Evolutionary conservation across 1,284 basidiomycete species (phyloP).

Genomic region (Rugiboletus extremiorientalis): DNA sequence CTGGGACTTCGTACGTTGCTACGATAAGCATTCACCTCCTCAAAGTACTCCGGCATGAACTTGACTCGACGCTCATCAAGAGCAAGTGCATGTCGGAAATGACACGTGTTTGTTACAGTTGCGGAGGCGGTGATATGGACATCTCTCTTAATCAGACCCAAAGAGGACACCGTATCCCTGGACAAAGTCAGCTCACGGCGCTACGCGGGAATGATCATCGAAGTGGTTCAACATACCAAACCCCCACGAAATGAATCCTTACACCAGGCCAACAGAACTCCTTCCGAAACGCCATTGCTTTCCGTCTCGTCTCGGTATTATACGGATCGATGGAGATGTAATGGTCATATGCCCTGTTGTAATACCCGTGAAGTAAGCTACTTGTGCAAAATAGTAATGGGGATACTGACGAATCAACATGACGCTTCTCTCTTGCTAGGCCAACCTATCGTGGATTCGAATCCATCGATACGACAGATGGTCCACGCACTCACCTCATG

Average conservation of each 20-base stretch:
- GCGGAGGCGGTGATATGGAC: slow-evolving; percentile 27
- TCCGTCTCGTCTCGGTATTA: slow-evolving; percentile 16
- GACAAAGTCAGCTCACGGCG: neutral
- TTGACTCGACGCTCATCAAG: slow-evolving; percentile 43
- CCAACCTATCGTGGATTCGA: no score
- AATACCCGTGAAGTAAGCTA: no score
- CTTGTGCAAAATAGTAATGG: no score
- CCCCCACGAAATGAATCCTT: slow-evolving; percentile 43
- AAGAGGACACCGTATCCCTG: slow-evolving; percentile 46
- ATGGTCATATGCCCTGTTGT: slow-evolving; percentile 39
- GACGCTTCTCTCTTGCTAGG: slow-evolving; percentile 26
- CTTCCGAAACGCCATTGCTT: slow-evolving; percentile 34
- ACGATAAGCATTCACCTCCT: slow-evolving; percentile 28
- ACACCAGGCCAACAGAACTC: slow-evolving; percentile 36
- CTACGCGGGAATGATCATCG: no score
- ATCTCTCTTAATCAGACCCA: slow-evolving; percentile 29
- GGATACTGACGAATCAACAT: no score
- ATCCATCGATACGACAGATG: no score
- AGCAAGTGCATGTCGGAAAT: slow-evolving; percentile 42
- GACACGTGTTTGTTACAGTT: slow-evolving; percentile 30
- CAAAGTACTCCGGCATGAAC: slow-evolving; percentile 42
- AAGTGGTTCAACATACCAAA: slow-evolving; percentile 39
- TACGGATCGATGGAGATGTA: slow-evolving; percentile 27
- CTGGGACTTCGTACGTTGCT: slow-evolving; percentile 2
- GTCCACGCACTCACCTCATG: slow-evolving; percentile 37